Conservation (phyloP, 371 early-diverging fungal species). For the Lichtheimia ramosa region DNA sequence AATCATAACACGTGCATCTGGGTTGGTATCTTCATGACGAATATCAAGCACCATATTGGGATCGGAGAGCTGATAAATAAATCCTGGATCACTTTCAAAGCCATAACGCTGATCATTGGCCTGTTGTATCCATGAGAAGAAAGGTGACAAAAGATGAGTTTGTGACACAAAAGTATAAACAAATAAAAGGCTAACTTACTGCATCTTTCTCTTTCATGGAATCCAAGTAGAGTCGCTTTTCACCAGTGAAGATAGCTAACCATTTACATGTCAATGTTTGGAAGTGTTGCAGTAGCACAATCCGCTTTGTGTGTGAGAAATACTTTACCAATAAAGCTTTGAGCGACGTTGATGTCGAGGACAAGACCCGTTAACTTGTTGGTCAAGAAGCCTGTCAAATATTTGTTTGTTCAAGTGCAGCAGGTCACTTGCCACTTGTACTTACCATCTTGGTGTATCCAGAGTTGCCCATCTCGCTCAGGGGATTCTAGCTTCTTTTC, state of each 20-base stretch:
- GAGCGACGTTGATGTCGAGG: slow-evolving; percentile 32
- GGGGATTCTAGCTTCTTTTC: slow-evolving; percentile 28
- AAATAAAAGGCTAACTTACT: slow-evolving; percentile 18
- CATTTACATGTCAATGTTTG: background rate
- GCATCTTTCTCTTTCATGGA: slow-evolving; percentile 38
- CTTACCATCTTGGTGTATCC: slow-evolving; percentile 39
- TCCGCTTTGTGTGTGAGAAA: too few species aligned
- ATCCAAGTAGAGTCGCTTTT: slow-evolving; percentile 35
- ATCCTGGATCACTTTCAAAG: slow-evolving; percentile 27
- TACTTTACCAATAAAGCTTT: slow-evolving; percentile 32
- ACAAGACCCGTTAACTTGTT: slow-evolving; percentile 38
- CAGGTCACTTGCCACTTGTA: too few species aligned
- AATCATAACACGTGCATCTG: slow-evolving; percentile 35
- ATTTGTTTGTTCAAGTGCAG: background rate
- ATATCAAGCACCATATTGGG: slow-evolving; percentile 37
- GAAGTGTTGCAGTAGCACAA: too few species aligned
- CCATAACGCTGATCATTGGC: slow-evolving; percentile 42
- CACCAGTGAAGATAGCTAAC: slow-evolving; percentile 39
- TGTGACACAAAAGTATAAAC: background rate
- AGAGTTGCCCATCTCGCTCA: slow-evolving; percentile 38
- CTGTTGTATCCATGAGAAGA: background rate
- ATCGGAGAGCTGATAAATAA: slow-evolving; percentile 28
- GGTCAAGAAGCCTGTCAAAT: slow-evolving; percentile 29
- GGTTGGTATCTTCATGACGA: slow-evolving; percentile 21
- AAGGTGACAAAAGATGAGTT: slow-evolving; percentile 1